Base-by-base conservation (phyloP, 345 rosid genomes). In the Boechera divaricarpa region DNA sequence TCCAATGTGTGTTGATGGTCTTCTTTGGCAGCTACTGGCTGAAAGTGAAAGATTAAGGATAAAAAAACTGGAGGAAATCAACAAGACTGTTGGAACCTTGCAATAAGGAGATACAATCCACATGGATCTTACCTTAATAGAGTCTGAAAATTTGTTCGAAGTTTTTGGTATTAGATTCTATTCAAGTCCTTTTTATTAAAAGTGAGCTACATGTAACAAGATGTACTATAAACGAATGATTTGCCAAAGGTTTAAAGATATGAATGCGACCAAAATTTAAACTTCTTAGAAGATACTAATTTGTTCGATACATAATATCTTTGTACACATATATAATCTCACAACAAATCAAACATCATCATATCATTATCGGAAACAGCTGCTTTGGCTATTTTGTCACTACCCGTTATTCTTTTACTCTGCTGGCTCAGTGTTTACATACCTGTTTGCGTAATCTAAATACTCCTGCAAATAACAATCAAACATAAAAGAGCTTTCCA, bases 41-140 rank as follows among this genome's bases (percentile, higher is more conserved):
- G 91, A 91, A 74, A 93, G 98, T 51, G 97, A 88, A 76, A 86
- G 79, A 67, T 7, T 85, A 58, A 86, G 98, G 84, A 85, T 86
- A 88, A 81, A 71, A 81, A 93, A 88, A 74, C 77, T 93, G 78
- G 97, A 90, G 71, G 94, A 93, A 66, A 84, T 93, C 58, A 86
- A 81, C 89, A 87, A 85, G 81, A 83, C 83, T 63, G 68, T 91
- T 6, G 87, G 88, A 75, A 79, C 74, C 55, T 68, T 82, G 28
- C 65, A 72, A n/a, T 79, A 65, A 77, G 60, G 48, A 51, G 42
- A 64, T 9, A 61, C 28, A 61, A 49, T 7, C 66, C 9, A 13
- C 39, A 47, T 48, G 72, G 68, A 49, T 58, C 54, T 48, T 5
- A 18, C 61, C 21, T 63, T 28, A 0, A 15, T 26, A 63, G 76